A percentile compares a stretch with the other conserved stretches of the same genome.
phyloP scores from a whole-genome alignment of 768 basidiomycete species.

The Tylopilus plumbeoviolaceoides region DNA sequence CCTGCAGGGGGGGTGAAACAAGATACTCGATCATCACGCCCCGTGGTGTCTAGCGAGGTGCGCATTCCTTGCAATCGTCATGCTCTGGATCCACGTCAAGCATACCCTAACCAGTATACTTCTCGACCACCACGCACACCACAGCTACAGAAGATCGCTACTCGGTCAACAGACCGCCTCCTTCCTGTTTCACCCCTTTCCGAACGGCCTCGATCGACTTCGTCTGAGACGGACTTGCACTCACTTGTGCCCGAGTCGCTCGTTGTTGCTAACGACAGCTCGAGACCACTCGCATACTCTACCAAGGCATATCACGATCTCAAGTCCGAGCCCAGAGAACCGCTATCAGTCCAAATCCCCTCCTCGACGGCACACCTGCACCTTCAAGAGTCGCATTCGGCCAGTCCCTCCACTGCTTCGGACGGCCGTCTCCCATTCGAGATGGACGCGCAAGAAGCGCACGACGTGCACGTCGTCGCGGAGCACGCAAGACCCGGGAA shows the following conservation, averaged over 20 bases:
- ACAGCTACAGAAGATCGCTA: conserved; percentile 2
- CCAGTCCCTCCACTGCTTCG: neutral
- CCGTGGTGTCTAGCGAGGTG: neutral
- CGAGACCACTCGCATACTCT: neutral
- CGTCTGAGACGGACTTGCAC: conserved; percentile 11
- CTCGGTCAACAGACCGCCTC: conserved; percentile 19
- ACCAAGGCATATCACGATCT: conserved; percentile 1
- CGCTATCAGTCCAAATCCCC: neutral
- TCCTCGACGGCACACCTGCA: neutral
- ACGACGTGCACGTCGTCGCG: conserved; percentile 53
- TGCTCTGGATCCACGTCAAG: neutral
- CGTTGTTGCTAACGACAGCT: neutral
- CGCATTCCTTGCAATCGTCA: neutral
- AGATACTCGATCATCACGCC: conserved; percentile 5
- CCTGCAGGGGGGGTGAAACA: conserved; percentile 7
- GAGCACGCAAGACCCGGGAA: conserved; percentile 64
- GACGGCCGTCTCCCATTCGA: conserved; percentile 32
- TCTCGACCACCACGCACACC: neutral
- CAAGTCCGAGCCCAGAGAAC: conserved; percentile 4
- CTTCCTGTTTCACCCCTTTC: conserved; percentile 19
- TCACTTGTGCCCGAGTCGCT: conserved; percentile 10
- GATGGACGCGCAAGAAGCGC: conserved; percentile 54
- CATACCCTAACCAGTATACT: neutral
- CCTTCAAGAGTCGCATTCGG: neutral
- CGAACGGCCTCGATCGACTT: conserved; percentile 9